phyloP scores from a whole-genome alignment of 1,139 yeast genomes.

The Entelexis paramagnoliae region DNA sequence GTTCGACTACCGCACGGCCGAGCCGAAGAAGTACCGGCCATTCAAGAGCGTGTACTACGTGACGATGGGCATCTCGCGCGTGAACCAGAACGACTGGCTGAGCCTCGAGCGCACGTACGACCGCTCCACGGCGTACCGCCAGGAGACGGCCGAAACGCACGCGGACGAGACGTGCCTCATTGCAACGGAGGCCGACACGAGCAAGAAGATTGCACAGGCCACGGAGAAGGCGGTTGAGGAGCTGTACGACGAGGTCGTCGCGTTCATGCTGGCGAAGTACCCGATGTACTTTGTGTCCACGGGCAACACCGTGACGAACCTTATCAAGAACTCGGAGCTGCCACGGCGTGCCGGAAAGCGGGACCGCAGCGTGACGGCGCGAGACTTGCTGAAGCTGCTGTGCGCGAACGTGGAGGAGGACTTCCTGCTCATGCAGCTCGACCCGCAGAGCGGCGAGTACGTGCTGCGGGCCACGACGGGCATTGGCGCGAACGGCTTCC shows the following conservation, averaged over 20 bases:
- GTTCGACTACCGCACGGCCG: slow-evolving; percentile 38
- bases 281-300: slow-evolving; percentile 45
- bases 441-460: slow-evolving; percentile 38
- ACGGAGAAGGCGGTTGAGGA: slow-evolving; percentile 44
- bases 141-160: slow-evolving; percentile 35
- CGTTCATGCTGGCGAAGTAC: slow-evolving; percentile 45
- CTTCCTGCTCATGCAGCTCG: slow-evolving; percentile 47
- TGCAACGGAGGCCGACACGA: slow-evolving; percentile 33
- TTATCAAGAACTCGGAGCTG: slow-evolving; percentile 22
- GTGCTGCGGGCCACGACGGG: slow-evolving; percentile 53
- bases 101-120: slow-evolving; percentile 56
- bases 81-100: slow-evolving; percentile 53
- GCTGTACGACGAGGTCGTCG: slow-evolving; percentile 42
- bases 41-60: slow-evolving; percentile 53
- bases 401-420: slow-evolving; percentile 56
- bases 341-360: slow-evolving; percentile 25
- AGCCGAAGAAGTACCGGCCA: slow-evolving; percentile 50
- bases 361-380: slow-evolving; percentile 23
- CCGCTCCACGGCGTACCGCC: slow-evolving; percentile 39
- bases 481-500: slow-evolving; percentile 68
- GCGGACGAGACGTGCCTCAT: slow-evolving; percentile 34
- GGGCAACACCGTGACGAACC: slow-evolving; percentile 28
- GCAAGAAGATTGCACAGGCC: slow-evolving; percentile 23
- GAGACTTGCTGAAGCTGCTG: slow-evolving; percentile 38
- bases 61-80: slow-evolving; percentile 55